These are phyloP conservation scores for Thelonectria olida DNA, from an alignment of 2,329 filamentous ascomycete species.

Conservation along the genomic window DNA sequence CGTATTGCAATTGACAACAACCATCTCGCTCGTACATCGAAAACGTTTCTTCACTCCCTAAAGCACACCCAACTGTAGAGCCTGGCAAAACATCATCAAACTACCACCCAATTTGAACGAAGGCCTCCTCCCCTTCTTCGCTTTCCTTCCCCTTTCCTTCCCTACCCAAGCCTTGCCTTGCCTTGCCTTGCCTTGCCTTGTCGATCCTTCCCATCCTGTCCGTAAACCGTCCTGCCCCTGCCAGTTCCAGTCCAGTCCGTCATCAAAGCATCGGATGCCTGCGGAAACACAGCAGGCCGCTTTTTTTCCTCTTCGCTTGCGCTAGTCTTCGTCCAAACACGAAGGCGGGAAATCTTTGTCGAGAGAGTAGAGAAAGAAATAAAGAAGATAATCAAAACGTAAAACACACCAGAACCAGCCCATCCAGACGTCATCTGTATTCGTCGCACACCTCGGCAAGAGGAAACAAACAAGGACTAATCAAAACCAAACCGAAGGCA, in stretches of 20 bases:
- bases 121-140: not conserved
- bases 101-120: conserved; percentile 15
- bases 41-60: too few species aligned
- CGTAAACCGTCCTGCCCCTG: conserved; percentile 9
- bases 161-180: conserved; percentile 17
- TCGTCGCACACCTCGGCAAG: conserved; percentile 12
- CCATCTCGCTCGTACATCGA: too few species aligned
- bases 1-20: too few species aligned
- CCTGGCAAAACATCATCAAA: conserved; percentile 14
- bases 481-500: conserved; percentile 29
- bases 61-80: too few species aligned
- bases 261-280: conserved; percentile 12
- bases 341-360: conserved; percentile 20
- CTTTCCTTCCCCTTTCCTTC: conserved; percentile 17
- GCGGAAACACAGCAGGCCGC: not conserved
- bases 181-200: conserved; percentile 7
- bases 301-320: conserved; percentile 24
- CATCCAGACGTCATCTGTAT: conserved; percentile 5
- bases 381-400: not conserved
- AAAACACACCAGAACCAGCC: conserved; percentile 5
- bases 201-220: conserved; percentile 3
- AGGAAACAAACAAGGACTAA: conserved; percentile 3
- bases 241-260: conserved; percentile 11
- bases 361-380: conserved; percentile 7
- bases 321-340: conserved; percentile 23